Evolutionary conservation across 805 yeast species (phyloP).

Genomic region (Saccharomycopsis olivae): DNA sequence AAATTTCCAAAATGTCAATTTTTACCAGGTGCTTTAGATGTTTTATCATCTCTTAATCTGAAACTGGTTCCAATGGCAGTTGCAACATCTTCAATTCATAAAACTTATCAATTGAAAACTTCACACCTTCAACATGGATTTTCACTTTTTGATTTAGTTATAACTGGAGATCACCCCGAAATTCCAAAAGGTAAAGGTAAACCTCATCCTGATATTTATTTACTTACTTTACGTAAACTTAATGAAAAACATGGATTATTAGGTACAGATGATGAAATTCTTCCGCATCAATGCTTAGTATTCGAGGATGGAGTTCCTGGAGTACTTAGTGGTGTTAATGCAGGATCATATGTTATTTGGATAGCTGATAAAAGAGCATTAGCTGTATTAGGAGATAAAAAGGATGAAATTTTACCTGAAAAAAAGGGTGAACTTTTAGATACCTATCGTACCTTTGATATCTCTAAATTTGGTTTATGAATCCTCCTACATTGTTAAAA

Average conservation of each 20-base stretch:
- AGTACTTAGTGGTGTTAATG: slow-evolving; percentile 69
- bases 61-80: slow-evolving; percentile 69
- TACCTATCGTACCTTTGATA: slow-evolving; percentile 44
- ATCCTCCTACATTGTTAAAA: no score
- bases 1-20: slow-evolving; percentile 58
- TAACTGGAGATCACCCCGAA: slow-evolving; percentile 83
- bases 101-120: slow-evolving; percentile 64
- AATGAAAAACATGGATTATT: slow-evolving; percentile 39
- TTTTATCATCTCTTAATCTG: slow-evolving; percentile 42
- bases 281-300: slow-evolving; percentile 71
- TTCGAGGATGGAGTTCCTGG: slow-evolving; percentile 97
- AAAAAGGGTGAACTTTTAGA: slow-evolving; percentile 46
- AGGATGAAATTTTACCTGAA: slow-evolving; percentile 34
- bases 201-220: slow-evolving; percentile 92
- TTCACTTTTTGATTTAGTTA: slow-evolving; percentile 49
- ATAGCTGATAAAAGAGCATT: slow-evolving; percentile 77
- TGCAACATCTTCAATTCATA: slow-evolving; percentile 71
- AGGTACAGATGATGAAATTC: slow-evolving; percentile 31
- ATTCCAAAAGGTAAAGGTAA: slow-evolving; percentile 83
- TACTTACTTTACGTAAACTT: slow-evolving; percentile 59
- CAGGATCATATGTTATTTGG: slow-evolving; percentile 88
- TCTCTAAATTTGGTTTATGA: slow-evolving; percentile 34
- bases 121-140: slow-evolving; percentile 53
- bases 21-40: slow-evolving; percentile 77
- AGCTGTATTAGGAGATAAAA: slow-evolving; percentile 38